phyloP scores from a whole-genome alignment of 1,139 yeast species.

The Starmera stellimalicola region DNA sequence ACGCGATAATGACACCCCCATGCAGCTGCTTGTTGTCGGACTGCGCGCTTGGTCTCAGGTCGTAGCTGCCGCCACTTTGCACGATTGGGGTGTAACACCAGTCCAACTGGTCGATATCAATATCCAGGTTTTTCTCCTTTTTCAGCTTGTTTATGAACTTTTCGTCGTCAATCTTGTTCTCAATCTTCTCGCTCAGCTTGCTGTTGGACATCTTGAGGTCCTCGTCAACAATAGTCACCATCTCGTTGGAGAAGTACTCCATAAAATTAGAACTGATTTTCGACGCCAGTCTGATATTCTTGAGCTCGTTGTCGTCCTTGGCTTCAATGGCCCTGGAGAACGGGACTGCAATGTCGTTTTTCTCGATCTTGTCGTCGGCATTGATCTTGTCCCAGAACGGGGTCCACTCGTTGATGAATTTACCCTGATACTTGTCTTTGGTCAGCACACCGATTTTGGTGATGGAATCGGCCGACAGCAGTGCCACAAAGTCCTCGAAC shows the following conservation, averaged over 20 bases:
- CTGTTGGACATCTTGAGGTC: constrained; percentile 70
- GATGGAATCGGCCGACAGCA: constrained; percentile 29
- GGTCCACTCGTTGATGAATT: constrained; percentile 73
- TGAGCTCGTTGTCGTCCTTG: constrained; percentile 75
- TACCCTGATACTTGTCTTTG: constrained; percentile 75
- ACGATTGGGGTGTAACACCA: constrained; percentile 94
- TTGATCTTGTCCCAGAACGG: constrained; percentile 35
- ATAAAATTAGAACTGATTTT: constrained; percentile 74
- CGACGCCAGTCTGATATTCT: constrained; percentile 59
- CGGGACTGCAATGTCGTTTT: constrained; percentile 48
- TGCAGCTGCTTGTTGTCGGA: constrained; percentile 57
- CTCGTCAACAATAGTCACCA: constrained; percentile 82
- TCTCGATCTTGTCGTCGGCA: constrained; percentile 27
- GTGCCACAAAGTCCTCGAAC: constrained; percentile 49
- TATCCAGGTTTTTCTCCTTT: constrained; percentile 50
- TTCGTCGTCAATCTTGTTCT: constrained; percentile 70
- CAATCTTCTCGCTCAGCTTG: constrained; percentile 67
- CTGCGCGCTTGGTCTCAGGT: constrained; percentile 76
- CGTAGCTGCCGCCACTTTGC: constrained; percentile 83
- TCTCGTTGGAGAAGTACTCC: constrained; percentile 79
- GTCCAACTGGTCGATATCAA: constrained; percentile 70
- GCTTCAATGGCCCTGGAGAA: constrained; percentile 55
- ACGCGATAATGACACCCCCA: constrained; percentile 76
- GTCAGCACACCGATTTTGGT: constrained; percentile 49
- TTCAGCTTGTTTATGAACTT: constrained; percentile 46